These are phyloP conservation scores for Halophytophthora batemanensis DNA, from an alignment of 352 stramenopile species.

Conservation along the genomic window DNA sequence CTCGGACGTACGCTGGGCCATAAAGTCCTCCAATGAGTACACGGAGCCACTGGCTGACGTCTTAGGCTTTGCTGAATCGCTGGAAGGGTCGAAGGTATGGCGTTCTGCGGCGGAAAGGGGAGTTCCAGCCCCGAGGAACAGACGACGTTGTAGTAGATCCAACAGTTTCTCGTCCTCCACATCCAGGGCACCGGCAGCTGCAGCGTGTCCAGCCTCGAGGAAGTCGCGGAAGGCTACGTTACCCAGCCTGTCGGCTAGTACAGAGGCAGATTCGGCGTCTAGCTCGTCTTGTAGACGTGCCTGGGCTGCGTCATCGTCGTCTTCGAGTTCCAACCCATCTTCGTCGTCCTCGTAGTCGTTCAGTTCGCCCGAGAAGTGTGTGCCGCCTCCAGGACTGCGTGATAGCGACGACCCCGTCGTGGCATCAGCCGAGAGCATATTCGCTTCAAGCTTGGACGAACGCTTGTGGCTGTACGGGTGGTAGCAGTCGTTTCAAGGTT, in stretches of 20 bases:
- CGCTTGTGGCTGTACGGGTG: no score
- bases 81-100: not conserved
- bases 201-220: not conserved
- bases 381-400: no score
- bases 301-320: constrained; percentile 13
- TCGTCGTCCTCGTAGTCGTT: constrained; percentile 27
- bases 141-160: constrained; percentile 12
- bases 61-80: not conserved
- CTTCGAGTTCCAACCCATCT: constrained; percentile 14
- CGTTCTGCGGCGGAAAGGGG: not conserved
- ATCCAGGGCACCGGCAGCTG: not conserved
- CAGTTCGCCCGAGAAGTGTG: constrained; percentile 7
- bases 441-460: no score
- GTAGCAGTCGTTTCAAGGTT: no score
- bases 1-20: constrained; percentile 2
- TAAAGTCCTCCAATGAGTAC: constrained; percentile 18
- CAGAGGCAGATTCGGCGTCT: constrained; percentile 2
- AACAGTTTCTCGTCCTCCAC: constrained; percentile 14
- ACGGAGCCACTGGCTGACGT: constrained; percentile 4
- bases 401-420: no score
- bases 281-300: constrained; percentile 3
- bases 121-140: constrained; percentile 5
- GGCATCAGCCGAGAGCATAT: no score
- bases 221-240: constrained; percentile 7
- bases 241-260: constrained; percentile 16